phyloP scores from a whole-genome alignment of 495 filamentous ascomycete species.

The Lepidopterella palustris region DNA sequence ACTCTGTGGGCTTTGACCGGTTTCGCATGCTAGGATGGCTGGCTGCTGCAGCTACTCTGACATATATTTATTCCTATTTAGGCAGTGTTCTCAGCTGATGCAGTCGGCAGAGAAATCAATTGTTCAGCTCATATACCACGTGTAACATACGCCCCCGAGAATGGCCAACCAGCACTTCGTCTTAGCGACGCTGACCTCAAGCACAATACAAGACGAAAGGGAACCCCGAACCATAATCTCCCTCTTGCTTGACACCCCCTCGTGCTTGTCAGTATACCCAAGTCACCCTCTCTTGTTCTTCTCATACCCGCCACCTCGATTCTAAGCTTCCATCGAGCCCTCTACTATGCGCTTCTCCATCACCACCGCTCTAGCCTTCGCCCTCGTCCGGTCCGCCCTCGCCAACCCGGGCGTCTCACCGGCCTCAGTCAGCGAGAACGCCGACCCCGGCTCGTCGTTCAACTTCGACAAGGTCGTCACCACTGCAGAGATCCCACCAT shows the following conservation, averaged over 20 bases:
- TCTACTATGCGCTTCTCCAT: background rate
- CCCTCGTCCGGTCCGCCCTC: constrained; percentile 2
- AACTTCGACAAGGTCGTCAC: constrained; percentile 7
- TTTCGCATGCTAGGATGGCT: background rate
- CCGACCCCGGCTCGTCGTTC: constrained; percentile 6
- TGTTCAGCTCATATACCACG: too few species aligned
- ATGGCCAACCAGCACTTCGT: background rate
- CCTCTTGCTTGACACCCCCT: background rate
- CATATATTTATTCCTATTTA: background rate
- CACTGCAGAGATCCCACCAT: constrained; percentile 3
- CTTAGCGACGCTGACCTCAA: background rate
- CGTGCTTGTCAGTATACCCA: background rate
- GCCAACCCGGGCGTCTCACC: constrained; percentile 3
- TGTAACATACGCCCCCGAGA: background rate
- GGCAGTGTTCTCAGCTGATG: background rate
- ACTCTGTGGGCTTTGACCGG: background rate
- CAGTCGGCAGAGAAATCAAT: background rate
- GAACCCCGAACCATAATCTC: background rate
- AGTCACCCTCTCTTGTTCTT: background rate
- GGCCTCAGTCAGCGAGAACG: constrained; percentile 5
- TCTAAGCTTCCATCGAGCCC: background rate
- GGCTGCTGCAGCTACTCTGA: background rate
- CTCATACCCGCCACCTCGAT: background rate
- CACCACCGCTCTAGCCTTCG: background rate
- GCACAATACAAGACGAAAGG: background rate